These are phyloP conservation scores for Solanum rostratum DNA, from an alignment of 257 asterid genomes.

Conservation along the genomic window DNA sequence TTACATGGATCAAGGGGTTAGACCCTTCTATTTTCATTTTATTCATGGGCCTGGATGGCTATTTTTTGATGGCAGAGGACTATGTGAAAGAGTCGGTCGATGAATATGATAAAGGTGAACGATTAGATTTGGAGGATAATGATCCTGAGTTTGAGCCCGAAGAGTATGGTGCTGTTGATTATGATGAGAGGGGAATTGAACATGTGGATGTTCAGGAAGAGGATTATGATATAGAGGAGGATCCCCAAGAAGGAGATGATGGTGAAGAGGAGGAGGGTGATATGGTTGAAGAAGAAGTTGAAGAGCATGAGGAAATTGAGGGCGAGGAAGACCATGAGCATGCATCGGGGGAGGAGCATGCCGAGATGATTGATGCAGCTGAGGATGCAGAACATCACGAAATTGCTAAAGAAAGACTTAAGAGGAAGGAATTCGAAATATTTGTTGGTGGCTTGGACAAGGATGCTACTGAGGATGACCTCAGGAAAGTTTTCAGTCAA, in stretches of 20 bases:
- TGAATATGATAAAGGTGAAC: constrained; percentile 77
- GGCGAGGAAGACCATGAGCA: constrained; percentile 58
- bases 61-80: constrained; percentile 44
- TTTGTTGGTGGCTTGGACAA: constrained; percentile 98
- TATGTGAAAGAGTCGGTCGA: constrained; percentile 54
- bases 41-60: constrained; percentile 22
- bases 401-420: constrained; percentile 74
- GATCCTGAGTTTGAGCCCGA: constrained; percentile 95
- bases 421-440: constrained; percentile 90
- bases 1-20: background rate
- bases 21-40: constrained; percentile 9
- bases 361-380: constrained; percentile 52
- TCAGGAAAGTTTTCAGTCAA: constrained; percentile 68
- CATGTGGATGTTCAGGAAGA: constrained; percentile 54
- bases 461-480: constrained; percentile 94
- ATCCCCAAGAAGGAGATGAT: constrained; percentile 40
- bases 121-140: constrained; percentile 90
- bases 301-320: constrained; percentile 56
- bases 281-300: constrained; percentile 52
- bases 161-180: constrained; percentile 69
- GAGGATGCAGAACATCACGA: constrained; percentile 91
- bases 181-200: constrained; percentile 82
- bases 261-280: constrained; percentile 62
- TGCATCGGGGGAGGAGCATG: constrained; percentile 26
- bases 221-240: constrained; percentile 54